phyloP scores from a whole-genome alignment of 257 asterid genomes.

The Euphrasia confusa region DNA sequence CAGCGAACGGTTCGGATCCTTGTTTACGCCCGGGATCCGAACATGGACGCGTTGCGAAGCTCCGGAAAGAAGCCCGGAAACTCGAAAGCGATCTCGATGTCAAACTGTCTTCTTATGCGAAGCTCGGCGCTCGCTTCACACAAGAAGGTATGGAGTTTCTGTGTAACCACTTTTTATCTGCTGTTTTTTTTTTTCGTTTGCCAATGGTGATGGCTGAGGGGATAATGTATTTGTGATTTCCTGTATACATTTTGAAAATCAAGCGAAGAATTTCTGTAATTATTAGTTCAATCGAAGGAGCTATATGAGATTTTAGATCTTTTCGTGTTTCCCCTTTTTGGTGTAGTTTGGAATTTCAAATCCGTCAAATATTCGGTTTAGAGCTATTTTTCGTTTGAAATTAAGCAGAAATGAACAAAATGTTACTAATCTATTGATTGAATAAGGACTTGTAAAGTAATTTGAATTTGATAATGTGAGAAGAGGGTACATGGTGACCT shows the following conservation, averaged over 20 bases:
- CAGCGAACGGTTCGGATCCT: constrained; percentile 31
- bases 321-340: background rate
- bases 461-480: constrained; percentile 13
- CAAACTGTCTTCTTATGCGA: constrained; percentile 92
- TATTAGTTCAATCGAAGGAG: too few relatives aligned
- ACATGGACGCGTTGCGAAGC: constrained; percentile 73
- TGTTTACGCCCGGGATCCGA: constrained; percentile 38
- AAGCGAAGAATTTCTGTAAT: background rate
- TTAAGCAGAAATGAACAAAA: constrained; percentile 2
- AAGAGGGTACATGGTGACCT: too few relatives aligned
- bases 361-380: background rate
- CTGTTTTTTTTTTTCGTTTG: constrained; percentile 8
- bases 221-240: background rate
- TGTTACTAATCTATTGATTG: constrained; percentile 16
- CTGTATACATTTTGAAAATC: background rate
- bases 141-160: constrained; percentile 54
- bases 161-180: constrained; percentile 9
- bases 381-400: constrained; percentile 10
- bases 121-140: constrained; percentile 85
- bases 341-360: constrained; percentile 10
- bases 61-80: constrained; percentile 90
- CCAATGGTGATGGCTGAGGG: constrained; percentile 12
- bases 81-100: constrained; percentile 98
- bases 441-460: background rate
- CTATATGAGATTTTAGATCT: background rate